Percentiles rank a stretch among this genome's conserved stretches.
Evolutionary conservation across 2,329 filamentous ascomycete species (phyloP).

Genomic region (Shiraia sp.): DNA sequence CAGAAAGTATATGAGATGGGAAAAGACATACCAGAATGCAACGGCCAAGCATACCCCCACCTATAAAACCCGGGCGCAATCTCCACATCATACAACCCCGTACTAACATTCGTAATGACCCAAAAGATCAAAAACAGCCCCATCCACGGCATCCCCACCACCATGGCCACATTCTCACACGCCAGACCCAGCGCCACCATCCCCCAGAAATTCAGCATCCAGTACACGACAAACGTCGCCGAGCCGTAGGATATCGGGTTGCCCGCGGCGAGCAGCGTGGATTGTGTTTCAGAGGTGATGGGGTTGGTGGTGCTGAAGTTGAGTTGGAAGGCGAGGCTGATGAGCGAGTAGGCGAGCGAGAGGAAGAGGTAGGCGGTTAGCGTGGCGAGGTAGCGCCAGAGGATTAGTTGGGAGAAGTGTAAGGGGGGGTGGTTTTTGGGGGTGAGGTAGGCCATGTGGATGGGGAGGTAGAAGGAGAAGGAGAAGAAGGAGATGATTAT

Average conservation of each 20-base stretch:
- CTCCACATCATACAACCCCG: conserved; percentile 63
- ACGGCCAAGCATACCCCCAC: conserved; percentile 67
- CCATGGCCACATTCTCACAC: conserved; percentile 67
- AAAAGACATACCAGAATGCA: conserved; percentile 58
- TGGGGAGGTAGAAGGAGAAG: conserved; percentile 66
- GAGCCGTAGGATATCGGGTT: conserved; percentile 61
- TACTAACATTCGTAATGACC: conserved; percentile 68
- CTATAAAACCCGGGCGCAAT: conserved; percentile 62
- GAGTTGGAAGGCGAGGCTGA: conserved; percentile 66
- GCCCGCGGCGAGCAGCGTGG: conserved; percentile 34
- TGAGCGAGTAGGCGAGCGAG: conserved; percentile 65
- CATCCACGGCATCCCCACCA: conserved; percentile 64
- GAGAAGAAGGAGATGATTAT: conserved; percentile 71
- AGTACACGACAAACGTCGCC: conserved; percentile 65
- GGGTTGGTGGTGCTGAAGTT: conserved; percentile 55
- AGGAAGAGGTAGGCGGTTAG: conserved; percentile 63
- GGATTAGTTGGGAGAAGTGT: conserved; percentile 60
- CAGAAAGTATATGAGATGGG: too few species aligned
- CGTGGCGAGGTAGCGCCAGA: conserved; percentile 62
- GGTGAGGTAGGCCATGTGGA: conserved; percentile 63
- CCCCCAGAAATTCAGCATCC: conserved; percentile 65
- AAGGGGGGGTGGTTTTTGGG: conserved; percentile 61
- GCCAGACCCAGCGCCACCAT: conserved; percentile 67
- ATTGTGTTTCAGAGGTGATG: conserved; percentile 50
- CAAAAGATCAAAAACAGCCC: conserved; percentile 68